A percentile compares a stretch with the other conserved stretches of the same genome.
phyloP scores from a whole-genome alignment of 2,329 filamentous ascomycete genomes.

The Phaeosphaeria sp. region DNA sequence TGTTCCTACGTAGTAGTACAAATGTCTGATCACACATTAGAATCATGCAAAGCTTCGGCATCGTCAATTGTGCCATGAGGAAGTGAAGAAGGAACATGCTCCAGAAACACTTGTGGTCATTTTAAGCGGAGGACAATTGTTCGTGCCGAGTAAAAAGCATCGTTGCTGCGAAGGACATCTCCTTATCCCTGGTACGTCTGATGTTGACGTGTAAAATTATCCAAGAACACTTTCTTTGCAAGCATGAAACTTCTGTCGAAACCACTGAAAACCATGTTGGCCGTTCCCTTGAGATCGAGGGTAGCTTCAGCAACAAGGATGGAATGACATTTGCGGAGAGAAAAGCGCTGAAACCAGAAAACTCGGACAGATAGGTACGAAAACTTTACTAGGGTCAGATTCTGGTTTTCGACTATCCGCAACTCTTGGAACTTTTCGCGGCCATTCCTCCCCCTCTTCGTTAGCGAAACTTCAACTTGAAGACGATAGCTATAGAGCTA shows the following conservation, averaged over 20 bases:
- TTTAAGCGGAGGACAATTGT: too few species aligned
- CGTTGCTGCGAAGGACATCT: too few species aligned
- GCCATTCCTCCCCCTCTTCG: slow-evolving; percentile 3
- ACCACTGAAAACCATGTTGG: slow-evolving; percentile 2
- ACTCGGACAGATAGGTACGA: slow-evolving; percentile 6
- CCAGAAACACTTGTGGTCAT: too few species aligned
- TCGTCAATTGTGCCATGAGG: too few species aligned
- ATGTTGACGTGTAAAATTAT: too few species aligned
- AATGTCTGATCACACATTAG: too few species aligned
- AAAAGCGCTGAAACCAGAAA: slow-evolving; percentile 6
- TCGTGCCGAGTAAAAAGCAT: too few species aligned
- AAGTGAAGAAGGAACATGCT: too few species aligned
- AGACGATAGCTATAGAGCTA: slow-evolving; percentile 5
- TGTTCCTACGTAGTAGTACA: too few species aligned
- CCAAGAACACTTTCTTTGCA: too few species aligned
- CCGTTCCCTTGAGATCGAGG: slow-evolving; percentile 2
- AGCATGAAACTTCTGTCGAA: slow-evolving; percentile 8
- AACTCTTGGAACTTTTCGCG: slow-evolving; percentile 4
- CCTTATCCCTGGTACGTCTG: too few species aligned
- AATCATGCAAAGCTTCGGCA: too few species aligned
- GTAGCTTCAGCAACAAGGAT: slow-evolving; percentile 1
- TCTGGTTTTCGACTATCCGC: slow-evolving; percentile 5
- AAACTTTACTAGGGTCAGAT: slow-evolving; percentile 4
- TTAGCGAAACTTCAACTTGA: slow-evolving; percentile 6
- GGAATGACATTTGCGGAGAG: slow-evolving; percentile 6